These are phyloP conservation scores for Pseudoperonospora humuli DNA, from an alignment of 352 stramenopile species.

Conservation along the genomic window DNA sequence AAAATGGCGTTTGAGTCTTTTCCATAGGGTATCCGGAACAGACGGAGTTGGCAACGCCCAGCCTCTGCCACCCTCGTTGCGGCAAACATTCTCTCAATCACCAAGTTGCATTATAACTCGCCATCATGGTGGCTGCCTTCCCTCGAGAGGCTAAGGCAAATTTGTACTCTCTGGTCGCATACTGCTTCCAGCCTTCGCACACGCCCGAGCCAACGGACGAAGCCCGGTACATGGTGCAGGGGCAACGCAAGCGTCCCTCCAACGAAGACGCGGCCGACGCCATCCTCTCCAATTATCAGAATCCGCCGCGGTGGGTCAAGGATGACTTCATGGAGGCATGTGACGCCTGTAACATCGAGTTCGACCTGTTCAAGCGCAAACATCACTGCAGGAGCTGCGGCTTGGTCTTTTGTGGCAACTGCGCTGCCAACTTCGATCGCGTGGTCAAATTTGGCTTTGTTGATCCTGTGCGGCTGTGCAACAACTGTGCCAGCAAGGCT, in stretches of 20 bases:
- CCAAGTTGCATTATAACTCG: not conserved
- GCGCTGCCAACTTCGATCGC: conserved; percentile 37
- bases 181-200: conserved; percentile 47
- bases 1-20: too few relatives aligned
- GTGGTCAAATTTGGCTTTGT: conserved; percentile 61
- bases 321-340: conserved; percentile 48
- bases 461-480: conserved; percentile 52
- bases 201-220: conserved; percentile 21
- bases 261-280: conserved; percentile 6
- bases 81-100: not conserved
- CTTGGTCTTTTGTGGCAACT: conserved; percentile 47
- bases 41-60: not conserved
- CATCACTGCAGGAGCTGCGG: conserved; percentile 61
- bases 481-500: conserved; percentile 31
- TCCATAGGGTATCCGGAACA: too few relatives aligned
- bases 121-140: conserved; percentile 11
- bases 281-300: conserved; percentile 35
- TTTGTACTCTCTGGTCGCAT: conserved; percentile 41
- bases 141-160: conserved; percentile 24
- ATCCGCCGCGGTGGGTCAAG: conserved; percentile 51
- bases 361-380: conserved; percentile 60
- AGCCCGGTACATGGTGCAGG: conserved; percentile 32
- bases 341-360: conserved; percentile 34
- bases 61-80: not conserved
- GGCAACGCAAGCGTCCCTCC: conserved; percentile 13